Percentiles rank a stretch among this genome's conserved stretches.
Evolutionary conservation across 2,329 filamentous ascomycete species (phyloP).

Genomic region (Mycosphaerella sp.): DNA sequence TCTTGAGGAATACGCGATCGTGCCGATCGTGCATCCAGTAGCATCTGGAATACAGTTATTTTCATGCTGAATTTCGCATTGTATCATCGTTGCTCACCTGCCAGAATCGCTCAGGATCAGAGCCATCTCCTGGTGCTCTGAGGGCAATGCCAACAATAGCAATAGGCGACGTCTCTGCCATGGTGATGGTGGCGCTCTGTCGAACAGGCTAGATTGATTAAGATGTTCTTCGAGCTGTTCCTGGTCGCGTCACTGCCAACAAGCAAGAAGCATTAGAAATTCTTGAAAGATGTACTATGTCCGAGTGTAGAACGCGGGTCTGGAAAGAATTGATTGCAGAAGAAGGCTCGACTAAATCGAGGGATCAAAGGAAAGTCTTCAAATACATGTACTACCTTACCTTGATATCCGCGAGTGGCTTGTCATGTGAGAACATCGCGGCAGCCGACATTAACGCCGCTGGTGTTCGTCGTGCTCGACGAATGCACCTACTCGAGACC

Average conservation of each 20-base stretch:
- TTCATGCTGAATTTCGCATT: not conserved
- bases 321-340: not conserved
- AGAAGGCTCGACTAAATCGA: not conserved
- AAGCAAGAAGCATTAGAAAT: not conserved
- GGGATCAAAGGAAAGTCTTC: not conserved
- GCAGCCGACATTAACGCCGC: not conserved
- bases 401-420: not conserved
- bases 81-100: not conserved
- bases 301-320: not conserved
- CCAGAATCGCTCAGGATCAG: slow-evolving; percentile 9
- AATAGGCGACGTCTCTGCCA: not conserved
- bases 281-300: not conserved
- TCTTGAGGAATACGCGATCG: slow-evolving; percentile 7
- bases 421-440: not conserved
- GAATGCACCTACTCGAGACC: not conserved
- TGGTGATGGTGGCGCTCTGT: not conserved
- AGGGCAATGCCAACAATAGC: slow-evolving; percentile 8
- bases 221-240: not conserved
- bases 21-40: slow-evolving; percentile 4
- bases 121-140: slow-evolving; percentile 4
- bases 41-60: not conserved
- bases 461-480: not conserved
- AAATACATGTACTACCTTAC: not conserved
- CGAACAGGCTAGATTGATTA: not conserved
- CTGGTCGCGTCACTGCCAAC: not conserved